A percentile compares a stretch with the other conserved stretches of the same genome.
Evolutionary conservation across 345 rosid species (phyloP).

Genomic region (Turnera subulata): DNA sequence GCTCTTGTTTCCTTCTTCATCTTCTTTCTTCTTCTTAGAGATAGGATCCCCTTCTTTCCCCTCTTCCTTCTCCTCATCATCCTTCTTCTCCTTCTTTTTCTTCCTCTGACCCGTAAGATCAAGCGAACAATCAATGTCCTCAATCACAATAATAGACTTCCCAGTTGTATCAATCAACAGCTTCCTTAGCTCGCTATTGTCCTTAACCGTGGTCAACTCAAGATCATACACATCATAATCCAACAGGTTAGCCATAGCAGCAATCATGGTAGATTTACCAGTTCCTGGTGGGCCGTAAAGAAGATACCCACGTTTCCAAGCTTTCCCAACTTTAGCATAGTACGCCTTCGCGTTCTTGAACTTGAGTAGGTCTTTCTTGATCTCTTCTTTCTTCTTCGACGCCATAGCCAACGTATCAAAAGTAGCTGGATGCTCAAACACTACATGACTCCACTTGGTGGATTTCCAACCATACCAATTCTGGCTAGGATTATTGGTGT

Average conservation of each 20-base stretch:
- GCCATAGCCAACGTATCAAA: slow-evolving; percentile 6
- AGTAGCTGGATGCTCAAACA: not conserved
- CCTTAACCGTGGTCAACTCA: not conserved
- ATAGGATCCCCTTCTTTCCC: not conserved
- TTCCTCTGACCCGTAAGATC: not conserved
- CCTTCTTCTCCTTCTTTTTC: not conserved
- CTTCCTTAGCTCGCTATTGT: slow-evolving; percentile 2
- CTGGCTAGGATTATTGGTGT: not conserved
- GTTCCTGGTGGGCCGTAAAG: not conserved
- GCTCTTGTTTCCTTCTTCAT: not conserved
- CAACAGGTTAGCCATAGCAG: not conserved
- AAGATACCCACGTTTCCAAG: not conserved
- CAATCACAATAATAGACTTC: not conserved
- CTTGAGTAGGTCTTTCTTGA: slow-evolving; percentile 1
- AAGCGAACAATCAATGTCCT: not conserved
- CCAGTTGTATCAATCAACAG: not conserved
- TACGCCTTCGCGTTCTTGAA: not conserved
- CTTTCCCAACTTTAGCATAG: not conserved
- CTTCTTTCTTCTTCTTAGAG: not conserved
- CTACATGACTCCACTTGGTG: not conserved
- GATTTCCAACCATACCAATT: not conserved
- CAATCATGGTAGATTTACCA: not conserved
- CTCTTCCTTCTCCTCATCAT: not conserved
- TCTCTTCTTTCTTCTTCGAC: not conserved
- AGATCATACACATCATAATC: not conserved